phyloP scores from a whole-genome alignment of 116 monocot genomes.

The Thalassia testudinum region DNA sequence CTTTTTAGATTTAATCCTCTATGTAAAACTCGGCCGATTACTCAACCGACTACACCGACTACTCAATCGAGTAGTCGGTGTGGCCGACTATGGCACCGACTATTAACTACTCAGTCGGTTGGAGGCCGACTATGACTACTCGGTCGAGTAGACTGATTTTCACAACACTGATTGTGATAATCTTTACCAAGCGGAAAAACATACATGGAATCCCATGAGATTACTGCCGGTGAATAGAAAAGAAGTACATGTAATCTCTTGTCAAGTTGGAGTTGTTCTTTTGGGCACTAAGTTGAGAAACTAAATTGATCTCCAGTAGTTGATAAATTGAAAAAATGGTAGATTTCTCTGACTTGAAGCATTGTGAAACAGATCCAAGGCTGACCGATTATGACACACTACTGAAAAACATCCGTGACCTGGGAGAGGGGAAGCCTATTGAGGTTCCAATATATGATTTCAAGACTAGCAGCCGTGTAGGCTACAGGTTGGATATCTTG shows the following conservation, averaged over 20 bases:
- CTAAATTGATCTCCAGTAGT: neutral
- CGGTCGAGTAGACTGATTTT: too few relatives aligned
- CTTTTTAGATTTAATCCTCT: too few relatives aligned
- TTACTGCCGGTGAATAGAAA: too few relatives aligned
- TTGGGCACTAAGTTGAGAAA: neutral
- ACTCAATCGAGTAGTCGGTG: too few relatives aligned
- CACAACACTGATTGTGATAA: too few relatives aligned
- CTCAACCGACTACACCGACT: too few relatives aligned
- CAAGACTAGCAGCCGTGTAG: constrained; percentile 66
- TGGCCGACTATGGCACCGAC: too few relatives aligned
- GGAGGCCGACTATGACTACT: too few relatives aligned
- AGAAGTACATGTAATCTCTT: too few relatives aligned
- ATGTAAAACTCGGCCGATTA: too few relatives aligned
- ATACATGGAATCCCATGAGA: neutral
- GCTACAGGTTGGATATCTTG: constrained; percentile 43
- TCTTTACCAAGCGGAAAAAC: too few relatives aligned
- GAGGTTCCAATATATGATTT: constrained; percentile 96
- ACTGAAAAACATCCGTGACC: constrained; percentile 72
- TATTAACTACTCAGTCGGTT: too few relatives aligned
- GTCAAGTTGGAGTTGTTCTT: neutral
- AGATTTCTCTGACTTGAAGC: neutral
- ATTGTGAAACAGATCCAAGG: constrained; percentile 62
- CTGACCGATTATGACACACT: constrained; percentile 95
- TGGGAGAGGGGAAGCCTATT: constrained; percentile 71
- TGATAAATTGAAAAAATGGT: neutral